These are phyloP conservation scores for Nothophoma quercina DNA, from an alignment of 2,329 filamentous ascomycete genomes.

Conservation along the genomic window DNA sequence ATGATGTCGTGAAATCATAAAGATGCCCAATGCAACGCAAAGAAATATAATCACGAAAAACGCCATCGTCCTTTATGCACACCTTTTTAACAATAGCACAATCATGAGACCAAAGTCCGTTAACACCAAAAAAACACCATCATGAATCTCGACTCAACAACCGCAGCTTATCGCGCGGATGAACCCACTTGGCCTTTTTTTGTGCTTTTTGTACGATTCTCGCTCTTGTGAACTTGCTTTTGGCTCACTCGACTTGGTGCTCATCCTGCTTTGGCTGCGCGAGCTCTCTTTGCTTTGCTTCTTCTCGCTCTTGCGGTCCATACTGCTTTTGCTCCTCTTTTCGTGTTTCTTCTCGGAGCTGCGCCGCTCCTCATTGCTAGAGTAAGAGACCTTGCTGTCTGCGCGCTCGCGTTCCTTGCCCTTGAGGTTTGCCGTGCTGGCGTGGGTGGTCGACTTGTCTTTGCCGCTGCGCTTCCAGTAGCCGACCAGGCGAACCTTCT, in stretches of 20 bases:
- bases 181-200: conserved; percentile 36
- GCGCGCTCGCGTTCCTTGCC: conserved; percentile 15
- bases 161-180: conserved; percentile 46
- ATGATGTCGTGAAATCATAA: conserved; percentile 9
- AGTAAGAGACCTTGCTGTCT: conserved; percentile 13
- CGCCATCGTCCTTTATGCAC: conserved; percentile 3
- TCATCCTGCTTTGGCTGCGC: conserved; percentile 5
- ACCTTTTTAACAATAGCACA: conserved; percentile 1
- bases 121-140: conserved; percentile 1
- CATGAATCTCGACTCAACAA: conserved; percentile 1
- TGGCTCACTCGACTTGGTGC: conserved; percentile 6
- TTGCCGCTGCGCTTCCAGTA: conserved; percentile 29
- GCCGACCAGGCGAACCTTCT: conserved; percentile 39
- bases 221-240: conserved; percentile 12
- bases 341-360: conserved; percentile 17
- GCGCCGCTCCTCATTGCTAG: conserved; percentile 8
- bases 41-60: conserved; percentile 4
- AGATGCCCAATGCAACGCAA: background rate
- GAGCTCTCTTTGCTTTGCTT: conserved; percentile 22
- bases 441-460: conserved; percentile 3
- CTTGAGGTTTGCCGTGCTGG: conserved; percentile 1
- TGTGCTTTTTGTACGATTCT: conserved; percentile 29
- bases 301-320: conserved; percentile 22
- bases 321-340: conserved; percentile 20
- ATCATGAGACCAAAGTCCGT: conserved; percentile 2